Evolutionary conservation across 208 protist genomes (phyloP), one percentile per base, ranked within the genome.

Genomic region (Leishmania guyanensis): DNA sequence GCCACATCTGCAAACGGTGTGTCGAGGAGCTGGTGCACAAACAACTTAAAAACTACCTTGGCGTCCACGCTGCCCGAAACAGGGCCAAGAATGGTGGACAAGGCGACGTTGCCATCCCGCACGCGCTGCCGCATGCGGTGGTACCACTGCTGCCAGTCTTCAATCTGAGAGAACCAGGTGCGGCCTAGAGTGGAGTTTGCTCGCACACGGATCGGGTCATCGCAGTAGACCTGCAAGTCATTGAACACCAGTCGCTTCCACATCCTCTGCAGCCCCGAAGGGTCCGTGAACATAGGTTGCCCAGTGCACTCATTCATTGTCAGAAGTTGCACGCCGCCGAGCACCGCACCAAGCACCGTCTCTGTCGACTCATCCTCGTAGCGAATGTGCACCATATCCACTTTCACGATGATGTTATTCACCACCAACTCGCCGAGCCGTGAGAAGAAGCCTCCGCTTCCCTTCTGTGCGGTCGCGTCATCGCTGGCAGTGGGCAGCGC

Each of bases 361-460:
- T 87, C 84, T n/a, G 84, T 82, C 20, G 79, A 64, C 65, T 83
- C 82, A 75, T 96, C 92, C 84, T 98, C 95, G 82, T 96, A 97
- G 50, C 95, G 95, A 60, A 97, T 79, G 89, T 98, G 95, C 22
- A 97, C 90, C 78, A 87, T 93, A 39, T 86, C 83, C 46, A 96
- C 84, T 75, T 94, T 94, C 43, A 98, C 86, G 39, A 98, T 93
- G 12, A 98, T 90, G 78, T 98, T 98, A 80, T 98, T 95, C 51
- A 97, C 79, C 16, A 98, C 86, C 29, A 95, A 79, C 86, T 98
- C 95, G n/a, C 87, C 89, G 8, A 98, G 83, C 0, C 89, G 90
- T 0, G 91, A 89, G 53, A 97, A 92, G 82, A 93, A 95, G 70
- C 93, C 90, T 10, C 80, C 66, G 26, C 82, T 56, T 72, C 29